Conservation (phyloP, 352 stramenopile genomes). For the Globisporangium mamillatum region DNA sequence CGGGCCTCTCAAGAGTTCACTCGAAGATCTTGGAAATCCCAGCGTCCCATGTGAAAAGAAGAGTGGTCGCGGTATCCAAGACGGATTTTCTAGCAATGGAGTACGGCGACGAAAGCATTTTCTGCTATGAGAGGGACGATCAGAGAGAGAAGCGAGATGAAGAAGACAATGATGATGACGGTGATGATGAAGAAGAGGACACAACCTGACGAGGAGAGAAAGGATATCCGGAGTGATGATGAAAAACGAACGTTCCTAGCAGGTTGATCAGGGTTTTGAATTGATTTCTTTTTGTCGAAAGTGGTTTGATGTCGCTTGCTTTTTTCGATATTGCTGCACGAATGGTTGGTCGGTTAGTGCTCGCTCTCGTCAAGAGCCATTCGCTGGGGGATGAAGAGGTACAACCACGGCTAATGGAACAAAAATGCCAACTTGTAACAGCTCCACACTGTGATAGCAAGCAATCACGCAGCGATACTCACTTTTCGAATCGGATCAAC, state of each 20-base stretch:
- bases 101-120: constrained; percentile 78
- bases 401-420: constrained; percentile 54
- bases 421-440: not conserved
- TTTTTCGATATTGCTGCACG: not conserved
- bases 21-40: constrained; percentile 48
- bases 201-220: not conserved
- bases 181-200: constrained; percentile 9
- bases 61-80: constrained; percentile 69
- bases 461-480: constrained; percentile 2
- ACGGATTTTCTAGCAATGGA: constrained; percentile 49
- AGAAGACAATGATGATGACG: constrained; percentile 16
- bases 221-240: not conserved
- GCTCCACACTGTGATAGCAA: not conserved
- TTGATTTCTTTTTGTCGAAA: not conserved
- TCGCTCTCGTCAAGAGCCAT: constrained; percentile 48
- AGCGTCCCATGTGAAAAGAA: constrained; percentile 59
- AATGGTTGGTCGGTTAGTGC: not conserved
- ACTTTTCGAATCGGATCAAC: constrained; percentile 62
- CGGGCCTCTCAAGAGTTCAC: constrained; percentile 37
- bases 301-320: not conserved
- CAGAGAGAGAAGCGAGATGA: constrained; percentile 14
- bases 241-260: not conserved
- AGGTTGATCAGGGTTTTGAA: not conserved
- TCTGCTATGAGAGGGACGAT: constrained; percentile 52
- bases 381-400: constrained; percentile 71